Evolutionary conservation across 371 early-diverging fungal species (phyloP).

Genomic region (Umbelopsis sp.): DNA sequence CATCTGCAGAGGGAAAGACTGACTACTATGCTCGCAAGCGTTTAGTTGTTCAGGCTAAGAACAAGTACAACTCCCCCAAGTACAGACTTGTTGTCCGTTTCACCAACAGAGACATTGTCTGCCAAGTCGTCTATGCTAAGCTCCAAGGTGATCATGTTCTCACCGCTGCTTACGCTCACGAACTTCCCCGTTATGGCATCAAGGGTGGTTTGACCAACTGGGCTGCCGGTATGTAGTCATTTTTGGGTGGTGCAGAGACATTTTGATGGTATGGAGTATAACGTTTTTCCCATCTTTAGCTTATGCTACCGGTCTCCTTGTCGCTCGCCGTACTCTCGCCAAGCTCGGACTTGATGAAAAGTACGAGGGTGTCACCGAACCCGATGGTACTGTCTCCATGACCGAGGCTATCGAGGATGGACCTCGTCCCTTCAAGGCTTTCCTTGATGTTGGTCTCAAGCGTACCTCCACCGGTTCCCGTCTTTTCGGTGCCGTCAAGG

Average conservation of each 20-base stretch:
- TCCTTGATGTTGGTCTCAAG: constrained; percentile 96
- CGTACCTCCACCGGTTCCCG: constrained; percentile 96
- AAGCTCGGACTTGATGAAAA: constrained; percentile 95
- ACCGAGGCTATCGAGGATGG: constrained; percentile 92
- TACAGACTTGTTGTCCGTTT: constrained; percentile 99
- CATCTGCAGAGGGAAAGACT: constrained; percentile 97
- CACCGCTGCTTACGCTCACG: constrained; percentile 98
- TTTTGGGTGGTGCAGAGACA: no score
- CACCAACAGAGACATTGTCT: constrained; percentile 98
- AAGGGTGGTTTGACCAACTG: constrained; percentile 99
- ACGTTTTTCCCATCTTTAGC: constrained; percentile 39
- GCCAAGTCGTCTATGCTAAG: constrained; percentile 99
- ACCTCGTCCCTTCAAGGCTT: constrained; percentile 94
- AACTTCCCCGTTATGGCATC: constrained; percentile 98
- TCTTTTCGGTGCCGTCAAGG: constrained; percentile 98
- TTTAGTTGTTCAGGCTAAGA: constrained; percentile 98
- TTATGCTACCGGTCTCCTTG: constrained; percentile 99
- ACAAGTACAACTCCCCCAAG: constrained; percentile 99
- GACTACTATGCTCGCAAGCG: constrained; percentile 99
- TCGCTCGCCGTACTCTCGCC: constrained; percentile 96
- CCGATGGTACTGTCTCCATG: constrained; percentile 91
- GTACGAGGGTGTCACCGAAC: constrained; percentile 94
- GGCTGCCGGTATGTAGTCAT: constrained; percentile 70
- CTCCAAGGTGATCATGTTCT: constrained; percentile 98
- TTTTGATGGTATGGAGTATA: no score